These are phyloP conservation scores for Psophocarpus tetragonolobus DNA, from an alignment of 306 rosid genomes.

Conservation along the genomic window DNA sequence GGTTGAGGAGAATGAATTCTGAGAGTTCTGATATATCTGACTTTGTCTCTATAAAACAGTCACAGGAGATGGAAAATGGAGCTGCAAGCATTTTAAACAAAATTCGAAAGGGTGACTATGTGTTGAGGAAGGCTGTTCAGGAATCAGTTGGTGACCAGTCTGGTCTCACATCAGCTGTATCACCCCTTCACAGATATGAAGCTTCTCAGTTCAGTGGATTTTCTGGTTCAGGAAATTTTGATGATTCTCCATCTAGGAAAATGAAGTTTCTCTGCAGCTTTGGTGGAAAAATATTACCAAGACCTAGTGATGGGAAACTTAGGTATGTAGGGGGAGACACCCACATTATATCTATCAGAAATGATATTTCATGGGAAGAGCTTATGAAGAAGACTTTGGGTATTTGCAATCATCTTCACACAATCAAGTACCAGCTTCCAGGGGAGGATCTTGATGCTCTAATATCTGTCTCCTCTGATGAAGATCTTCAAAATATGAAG, in stretches of 20 bases:
- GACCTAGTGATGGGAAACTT: constrained; percentile 77
- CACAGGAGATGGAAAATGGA: constrained; percentile 51
- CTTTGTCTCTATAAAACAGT: constrained; percentile 40
- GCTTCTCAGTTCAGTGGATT: constrained; percentile 48
- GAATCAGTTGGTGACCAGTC: constrained; percentile 47
- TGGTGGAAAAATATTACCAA: constrained; percentile 71
- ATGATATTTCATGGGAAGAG: constrained; percentile 58
- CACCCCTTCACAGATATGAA: constrained; percentile 41
- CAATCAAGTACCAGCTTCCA: constrained; percentile 83
- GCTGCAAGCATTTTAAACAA: constrained; percentile 40
- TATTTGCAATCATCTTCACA: constrained; percentile 64
- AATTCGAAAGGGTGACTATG: constrained; percentile 40
- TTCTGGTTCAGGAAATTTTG: constrained; percentile 44
- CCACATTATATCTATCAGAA: constrained; percentile 58
- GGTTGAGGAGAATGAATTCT: constrained; percentile 62
- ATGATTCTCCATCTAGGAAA: constrained; percentile 51
- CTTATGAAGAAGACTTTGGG: constrained; percentile 63
- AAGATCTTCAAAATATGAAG: constrained; percentile 85
- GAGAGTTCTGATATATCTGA: constrained; percentile 55
- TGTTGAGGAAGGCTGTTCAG: constrained; percentile 44
- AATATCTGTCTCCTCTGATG: constrained; percentile 76
- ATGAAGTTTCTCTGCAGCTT: constrained; percentile 75
- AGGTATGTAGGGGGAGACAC: constrained; percentile 82
- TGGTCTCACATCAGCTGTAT: constrained; percentile 23
- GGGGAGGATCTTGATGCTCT: constrained; percentile 85